These are phyloP conservation scores for Euryodendron excelsum DNA, from an alignment of 148 eudicot species.

Conservation along the genomic window DNA sequence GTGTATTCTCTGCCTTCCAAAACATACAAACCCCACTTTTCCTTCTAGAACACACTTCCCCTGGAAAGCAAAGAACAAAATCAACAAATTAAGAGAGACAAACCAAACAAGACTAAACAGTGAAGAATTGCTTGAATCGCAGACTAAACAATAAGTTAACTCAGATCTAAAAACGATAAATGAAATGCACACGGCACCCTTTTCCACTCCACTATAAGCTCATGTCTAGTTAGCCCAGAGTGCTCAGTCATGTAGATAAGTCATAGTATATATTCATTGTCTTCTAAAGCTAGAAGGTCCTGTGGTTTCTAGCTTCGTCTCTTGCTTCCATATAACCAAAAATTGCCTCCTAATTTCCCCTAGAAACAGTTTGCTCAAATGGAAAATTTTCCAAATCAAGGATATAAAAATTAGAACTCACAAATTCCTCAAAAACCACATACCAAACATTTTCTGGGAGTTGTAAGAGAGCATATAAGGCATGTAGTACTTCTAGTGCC, in stretches of 20 bases:
- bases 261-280: too few species aligned
- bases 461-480: background rate
- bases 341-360: background rate
- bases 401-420: background rate
- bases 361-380: background rate
- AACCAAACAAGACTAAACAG: slow-evolving; percentile 10
- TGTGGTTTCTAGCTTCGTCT: background rate
- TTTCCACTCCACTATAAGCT: too few species aligned
- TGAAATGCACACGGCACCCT: too few species aligned
- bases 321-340: background rate
- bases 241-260: too few species aligned
- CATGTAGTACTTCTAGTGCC: too few species aligned
- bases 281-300: too few species aligned
- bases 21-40: background rate
- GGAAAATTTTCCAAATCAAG: background rate
- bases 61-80: slow-evolving; percentile 7
- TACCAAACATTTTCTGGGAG: background rate
- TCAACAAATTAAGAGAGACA: background rate
- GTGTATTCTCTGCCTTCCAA: background rate
- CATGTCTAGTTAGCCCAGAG: too few species aligned
- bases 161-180: background rate
- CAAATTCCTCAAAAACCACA: background rate
- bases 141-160: background rate
- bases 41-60: background rate
- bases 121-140: background rate